These are phyloP conservation scores for Gossypium ekmanianum DNA, from an alignment of 345 rosid genomes.

Conservation along the genomic window DNA sequence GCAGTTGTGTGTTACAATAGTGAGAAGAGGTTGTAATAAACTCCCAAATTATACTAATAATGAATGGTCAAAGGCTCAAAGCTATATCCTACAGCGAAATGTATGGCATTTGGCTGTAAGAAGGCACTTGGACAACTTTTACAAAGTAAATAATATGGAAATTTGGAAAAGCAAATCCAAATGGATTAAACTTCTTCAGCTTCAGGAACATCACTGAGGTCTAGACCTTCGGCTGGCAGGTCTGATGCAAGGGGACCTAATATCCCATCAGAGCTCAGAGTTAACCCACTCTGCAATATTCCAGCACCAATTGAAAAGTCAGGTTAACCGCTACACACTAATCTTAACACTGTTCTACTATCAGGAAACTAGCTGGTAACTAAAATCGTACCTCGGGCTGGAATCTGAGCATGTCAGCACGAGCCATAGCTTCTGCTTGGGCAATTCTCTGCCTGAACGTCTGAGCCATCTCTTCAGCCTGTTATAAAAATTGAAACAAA, in stretches of 20 bases:
- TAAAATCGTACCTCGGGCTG: constrained; percentile 77
- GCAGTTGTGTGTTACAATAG: neutral
- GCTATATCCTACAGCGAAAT: neutral
- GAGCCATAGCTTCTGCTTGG: constrained; percentile 99
- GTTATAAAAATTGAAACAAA: neutral
- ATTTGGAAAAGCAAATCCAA: neutral
- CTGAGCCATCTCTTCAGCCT: constrained; percentile 99
- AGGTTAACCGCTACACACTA: neutral
- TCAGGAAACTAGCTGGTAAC: neutral
- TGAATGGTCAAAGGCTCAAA: neutral
- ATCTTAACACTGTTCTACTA: neutral
- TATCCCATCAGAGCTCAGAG: constrained; percentile 72
- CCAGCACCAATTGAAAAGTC: neutral
- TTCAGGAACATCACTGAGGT: constrained; percentile 49
- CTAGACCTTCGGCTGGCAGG: constrained; percentile 75
- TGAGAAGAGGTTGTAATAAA: neutral
- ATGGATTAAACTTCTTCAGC: constrained; percentile 27
- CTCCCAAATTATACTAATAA: neutral
- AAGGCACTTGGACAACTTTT: neutral
- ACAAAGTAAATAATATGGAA: neutral
- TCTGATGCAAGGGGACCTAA: constrained; percentile 68
- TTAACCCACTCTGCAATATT: constrained; percentile 68
- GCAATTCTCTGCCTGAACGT: constrained; percentile 97
- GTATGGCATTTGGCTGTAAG: neutral
- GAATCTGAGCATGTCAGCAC: constrained; percentile 96